Conservation (phyloP, 805 yeast species). For the Monosporozyma solicola region DNA sequence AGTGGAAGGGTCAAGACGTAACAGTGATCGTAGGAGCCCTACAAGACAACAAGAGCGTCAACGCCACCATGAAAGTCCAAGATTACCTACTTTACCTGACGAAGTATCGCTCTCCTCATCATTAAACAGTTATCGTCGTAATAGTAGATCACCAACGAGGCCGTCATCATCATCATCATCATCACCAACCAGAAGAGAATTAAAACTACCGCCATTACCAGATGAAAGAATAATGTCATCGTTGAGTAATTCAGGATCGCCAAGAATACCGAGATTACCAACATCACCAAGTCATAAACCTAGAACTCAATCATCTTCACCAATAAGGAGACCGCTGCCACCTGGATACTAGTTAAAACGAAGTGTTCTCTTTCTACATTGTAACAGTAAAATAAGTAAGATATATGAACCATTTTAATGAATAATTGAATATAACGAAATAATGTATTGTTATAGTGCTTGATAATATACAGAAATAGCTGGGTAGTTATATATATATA, state of each 20-base stretch:
- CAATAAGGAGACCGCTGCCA: slow-evolving; percentile 19
- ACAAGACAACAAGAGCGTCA: neutral
- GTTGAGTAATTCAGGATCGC: neutral
- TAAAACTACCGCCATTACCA: neutral
- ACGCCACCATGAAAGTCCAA: neutral
- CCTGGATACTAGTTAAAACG: slow-evolving; percentile 5
- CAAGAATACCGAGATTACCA: slow-evolving; percentile 12
- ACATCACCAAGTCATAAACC: slow-evolving; percentile 7
- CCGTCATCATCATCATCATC: neutral
- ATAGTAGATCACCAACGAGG: neutral
- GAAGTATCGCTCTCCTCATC: neutral
- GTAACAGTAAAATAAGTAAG: neutral
- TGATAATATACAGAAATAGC: neutral
- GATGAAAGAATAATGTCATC: neutral
- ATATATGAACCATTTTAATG: neutral
- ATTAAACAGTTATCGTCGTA: neutral
- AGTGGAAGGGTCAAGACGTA: neutral
- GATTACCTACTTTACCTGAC: neutral
- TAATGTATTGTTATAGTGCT: neutral
- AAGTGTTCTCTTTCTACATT: too few species aligned
- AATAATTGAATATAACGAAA: neutral
- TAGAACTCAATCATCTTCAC: slow-evolving; percentile 9
- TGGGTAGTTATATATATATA: too few species aligned
- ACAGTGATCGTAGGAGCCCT: neutral
- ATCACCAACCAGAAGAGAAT: neutral